Evolutionary conservation across 352 stramenopile genomes (phyloP).

Genomic region (Phytophthora hybrid): DNA sequence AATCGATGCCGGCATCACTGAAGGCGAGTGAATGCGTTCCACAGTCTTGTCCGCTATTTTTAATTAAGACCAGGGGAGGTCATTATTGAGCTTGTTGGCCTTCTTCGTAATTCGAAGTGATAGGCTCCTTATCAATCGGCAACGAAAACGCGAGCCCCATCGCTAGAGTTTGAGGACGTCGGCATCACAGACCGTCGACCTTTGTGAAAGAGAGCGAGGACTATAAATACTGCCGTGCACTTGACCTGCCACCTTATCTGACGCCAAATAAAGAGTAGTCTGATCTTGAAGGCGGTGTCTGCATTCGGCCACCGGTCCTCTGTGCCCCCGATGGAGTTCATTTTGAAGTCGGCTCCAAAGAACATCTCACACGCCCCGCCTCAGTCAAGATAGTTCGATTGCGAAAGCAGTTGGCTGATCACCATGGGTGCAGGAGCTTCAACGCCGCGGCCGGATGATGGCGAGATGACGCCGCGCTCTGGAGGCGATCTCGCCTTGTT

Average conservation of each 20-base stretch:
- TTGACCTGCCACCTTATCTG: not conserved
- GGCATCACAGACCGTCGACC: not conserved
- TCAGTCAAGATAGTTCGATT: conserved; percentile 5
- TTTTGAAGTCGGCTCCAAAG: conserved; percentile 22
- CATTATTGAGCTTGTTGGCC: no score
- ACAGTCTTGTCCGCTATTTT: conserved; percentile 3
- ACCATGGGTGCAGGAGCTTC: conserved; percentile 58
- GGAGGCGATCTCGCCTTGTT: conserved; percentile 58
- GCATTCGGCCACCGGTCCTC: not conserved
- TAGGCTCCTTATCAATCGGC: conserved; percentile 6
- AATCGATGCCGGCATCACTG: not conserved
- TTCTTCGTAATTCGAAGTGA: conserved; percentile 5
- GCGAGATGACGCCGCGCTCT: conserved; percentile 21
- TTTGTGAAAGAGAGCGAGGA: not conserved
- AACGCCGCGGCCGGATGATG: conserved; percentile 25
- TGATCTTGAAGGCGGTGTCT: not conserved
- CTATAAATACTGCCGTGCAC: conserved; percentile 30
- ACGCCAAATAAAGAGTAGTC: conserved; percentile 32
- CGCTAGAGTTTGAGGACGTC: conserved; percentile 9
- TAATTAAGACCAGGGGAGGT: not conserved
- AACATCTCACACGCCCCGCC: not conserved
- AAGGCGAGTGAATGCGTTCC: not conserved
- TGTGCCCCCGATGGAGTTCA: conserved; percentile 1
- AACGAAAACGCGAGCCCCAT: conserved; percentile 1
- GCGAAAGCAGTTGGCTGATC: not conserved